Percentiles rank a stretch among this genome's conserved stretches.
Evolutionary conservation across 2,329 filamentous ascomycete species (phyloP).

Genomic region (Colletotrichum sp.): DNA sequence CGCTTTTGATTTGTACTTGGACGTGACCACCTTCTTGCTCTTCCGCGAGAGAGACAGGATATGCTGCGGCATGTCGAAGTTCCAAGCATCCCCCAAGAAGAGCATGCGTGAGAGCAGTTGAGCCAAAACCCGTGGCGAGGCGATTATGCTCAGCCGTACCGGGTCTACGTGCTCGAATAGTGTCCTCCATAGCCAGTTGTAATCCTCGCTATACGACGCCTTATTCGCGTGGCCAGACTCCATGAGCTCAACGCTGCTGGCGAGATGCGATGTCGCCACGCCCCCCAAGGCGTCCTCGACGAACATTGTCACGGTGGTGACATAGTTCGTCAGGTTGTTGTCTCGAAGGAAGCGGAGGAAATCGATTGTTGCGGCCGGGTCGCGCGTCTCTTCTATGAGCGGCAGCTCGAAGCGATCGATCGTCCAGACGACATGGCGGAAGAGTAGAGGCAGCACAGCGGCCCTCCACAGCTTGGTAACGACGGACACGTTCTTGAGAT

Average conservation of each 20-base stretch:
- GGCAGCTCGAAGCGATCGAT: constrained; percentile 35
- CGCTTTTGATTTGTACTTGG: background rate
- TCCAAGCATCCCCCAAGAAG: constrained; percentile 64
- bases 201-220: constrained; percentile 25
- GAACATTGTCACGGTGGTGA: constrained; percentile 46
- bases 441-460: constrained; percentile 59
- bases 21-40: background rate
- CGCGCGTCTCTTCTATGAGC: constrained; percentile 26
- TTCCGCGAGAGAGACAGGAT: constrained; percentile 55
- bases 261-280: background rate
- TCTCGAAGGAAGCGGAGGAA: constrained; percentile 43
- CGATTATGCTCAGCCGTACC: constrained; percentile 59
- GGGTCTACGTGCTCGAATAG: constrained; percentile 61
- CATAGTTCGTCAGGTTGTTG: constrained; percentile 42
- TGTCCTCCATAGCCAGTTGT: constrained; percentile 59
- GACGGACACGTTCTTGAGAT: constrained; percentile 62
- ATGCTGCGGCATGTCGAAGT: constrained; percentile 68
- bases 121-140: constrained; percentile 67
- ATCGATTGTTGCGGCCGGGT: constrained; percentile 30
- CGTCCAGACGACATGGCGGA: constrained; percentile 56
- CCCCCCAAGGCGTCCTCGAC: constrained; percentile 28
- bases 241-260: constrained; percentile 10
- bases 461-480: constrained; percentile 60
- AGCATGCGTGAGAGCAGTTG: constrained; percentile 63
- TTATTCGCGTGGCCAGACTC: constrained; percentile 9